Conservation (phyloP, 2,329 filamentous ascomycete species). For the Paraconiothyrium sp. region DNA sequence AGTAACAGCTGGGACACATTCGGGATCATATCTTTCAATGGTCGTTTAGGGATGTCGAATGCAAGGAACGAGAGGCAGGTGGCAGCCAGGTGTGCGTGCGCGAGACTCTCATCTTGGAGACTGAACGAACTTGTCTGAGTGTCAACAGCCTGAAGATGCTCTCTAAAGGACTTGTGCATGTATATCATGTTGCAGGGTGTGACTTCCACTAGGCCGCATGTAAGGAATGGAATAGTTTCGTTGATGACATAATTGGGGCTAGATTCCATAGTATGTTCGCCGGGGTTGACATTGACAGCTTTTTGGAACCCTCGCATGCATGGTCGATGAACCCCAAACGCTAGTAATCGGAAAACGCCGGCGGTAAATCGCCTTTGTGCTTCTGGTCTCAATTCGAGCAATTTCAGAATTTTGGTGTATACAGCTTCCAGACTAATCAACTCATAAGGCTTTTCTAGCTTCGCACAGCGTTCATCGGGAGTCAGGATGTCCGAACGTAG, state of each 20-base stretch:
- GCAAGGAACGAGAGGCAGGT: conserved; percentile 41
- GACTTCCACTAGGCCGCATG: conserved; percentile 38
- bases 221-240: conserved; percentile 33
- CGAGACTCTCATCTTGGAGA: conserved; percentile 32
- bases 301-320: conserved; percentile 29
- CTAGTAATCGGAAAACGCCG: conserved; percentile 39
- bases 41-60: conserved; percentile 38
- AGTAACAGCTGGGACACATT: conserved; percentile 15
- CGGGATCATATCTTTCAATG: conserved; percentile 29
- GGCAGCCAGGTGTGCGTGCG: conserved; percentile 40
- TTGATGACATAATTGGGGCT: conserved; percentile 19
- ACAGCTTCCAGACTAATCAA: conserved; percentile 34
- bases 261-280: conserved; percentile 18
- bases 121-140: conserved; percentile 35
- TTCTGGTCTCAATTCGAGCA: conserved; percentile 26
- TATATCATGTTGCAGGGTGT: conserved; percentile 31
- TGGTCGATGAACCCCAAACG: conserved; percentile 35
- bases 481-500: conserved; percentile 36
- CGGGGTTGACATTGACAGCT: conserved; percentile 29
- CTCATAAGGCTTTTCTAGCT: conserved; percentile 28
- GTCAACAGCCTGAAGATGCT: conserved; percentile 32
- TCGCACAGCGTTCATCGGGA: conserved; percentile 33
- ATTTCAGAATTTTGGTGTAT: conserved; percentile 32
- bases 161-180: conserved; percentile 35
- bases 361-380: conserved; percentile 33